Evolutionary conservation across 208 protist genomes (phyloP).

Genomic region (Trichomonas vaginalis): DNA sequence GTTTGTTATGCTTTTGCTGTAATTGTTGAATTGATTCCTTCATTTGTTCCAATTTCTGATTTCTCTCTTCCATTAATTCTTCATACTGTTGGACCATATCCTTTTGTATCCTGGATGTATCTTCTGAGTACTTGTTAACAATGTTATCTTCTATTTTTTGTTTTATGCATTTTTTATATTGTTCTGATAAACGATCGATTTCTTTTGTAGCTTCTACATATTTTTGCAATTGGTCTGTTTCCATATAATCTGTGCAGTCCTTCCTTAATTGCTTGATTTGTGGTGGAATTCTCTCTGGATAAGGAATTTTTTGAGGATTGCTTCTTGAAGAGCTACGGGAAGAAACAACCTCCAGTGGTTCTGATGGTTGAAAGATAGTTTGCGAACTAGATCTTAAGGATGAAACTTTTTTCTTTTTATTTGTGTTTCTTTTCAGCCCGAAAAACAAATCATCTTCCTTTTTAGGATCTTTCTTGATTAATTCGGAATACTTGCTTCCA

Average conservation of each 20-base stretch:
- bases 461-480: background rate
- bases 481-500: background rate
- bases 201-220: background rate
- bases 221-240: background rate
- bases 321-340: background rate
- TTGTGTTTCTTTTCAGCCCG: background rate
- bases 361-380: background rate
- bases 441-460: background rate
- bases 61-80: background rate
- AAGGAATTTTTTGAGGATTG: background rate
- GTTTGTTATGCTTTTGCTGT: background rate
- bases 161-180: background rate
- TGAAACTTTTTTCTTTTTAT: background rate
- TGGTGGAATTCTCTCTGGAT: background rate
- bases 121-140: background rate
- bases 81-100: background rate
- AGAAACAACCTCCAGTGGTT: background rate
- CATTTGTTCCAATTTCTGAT: background rate
- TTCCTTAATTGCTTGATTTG: background rate
- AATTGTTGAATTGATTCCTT: background rate
- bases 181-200: background rate
- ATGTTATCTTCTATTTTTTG: background rate
- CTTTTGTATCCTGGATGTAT: background rate
- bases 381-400: background rate
- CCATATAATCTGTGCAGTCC: background rate